Evolutionary conservation across 192 early-diverging fungal species (phyloP).

Genomic region (Umbelopsis vinacea): DNA sequence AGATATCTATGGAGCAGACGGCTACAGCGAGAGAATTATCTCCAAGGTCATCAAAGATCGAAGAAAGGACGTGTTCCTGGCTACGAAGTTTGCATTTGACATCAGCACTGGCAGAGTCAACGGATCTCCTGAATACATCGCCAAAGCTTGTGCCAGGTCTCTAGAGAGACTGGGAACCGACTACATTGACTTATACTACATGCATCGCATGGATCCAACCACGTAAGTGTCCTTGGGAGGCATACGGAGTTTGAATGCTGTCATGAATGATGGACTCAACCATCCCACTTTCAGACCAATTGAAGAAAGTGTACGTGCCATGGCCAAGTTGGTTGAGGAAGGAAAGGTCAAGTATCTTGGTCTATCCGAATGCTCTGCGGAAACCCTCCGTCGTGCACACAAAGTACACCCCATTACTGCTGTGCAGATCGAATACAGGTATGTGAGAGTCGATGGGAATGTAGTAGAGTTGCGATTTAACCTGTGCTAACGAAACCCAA

Average conservation of each 20-base stretch:
- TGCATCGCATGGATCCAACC: slow-evolving; percentile 58
- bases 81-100: slow-evolving; percentile 65
- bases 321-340: slow-evolving; percentile 45
- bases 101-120: neutral
- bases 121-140: slow-evolving; percentile 55
- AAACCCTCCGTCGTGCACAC: slow-evolving; percentile 65
- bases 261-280: neutral
- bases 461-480: neutral
- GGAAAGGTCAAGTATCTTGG: slow-evolving; percentile 47
- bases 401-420: slow-evolving; percentile 72
- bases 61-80: slow-evolving; percentile 59
- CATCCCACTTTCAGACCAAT: slow-evolving; percentile 35
- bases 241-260: neutral
- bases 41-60: slow-evolving; percentile 51
- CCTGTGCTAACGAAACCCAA: neutral
- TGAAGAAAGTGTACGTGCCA: slow-evolving; percentile 40
- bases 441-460: neutral
- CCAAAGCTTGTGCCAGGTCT: slow-evolving; percentile 44
- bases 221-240: slow-evolving; percentile 36
- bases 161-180: slow-evolving; percentile 59
- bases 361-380: slow-evolving; percentile 63
- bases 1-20: slow-evolving; percentile 56
- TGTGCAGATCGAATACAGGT: slow-evolving; percentile 43
- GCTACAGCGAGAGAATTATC: slow-evolving; percentile 60
- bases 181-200: slow-evolving; percentile 67